Evolutionary conservation across 805 yeast species (phyloP).

Genomic region (Ogataea methylovora): DNA sequence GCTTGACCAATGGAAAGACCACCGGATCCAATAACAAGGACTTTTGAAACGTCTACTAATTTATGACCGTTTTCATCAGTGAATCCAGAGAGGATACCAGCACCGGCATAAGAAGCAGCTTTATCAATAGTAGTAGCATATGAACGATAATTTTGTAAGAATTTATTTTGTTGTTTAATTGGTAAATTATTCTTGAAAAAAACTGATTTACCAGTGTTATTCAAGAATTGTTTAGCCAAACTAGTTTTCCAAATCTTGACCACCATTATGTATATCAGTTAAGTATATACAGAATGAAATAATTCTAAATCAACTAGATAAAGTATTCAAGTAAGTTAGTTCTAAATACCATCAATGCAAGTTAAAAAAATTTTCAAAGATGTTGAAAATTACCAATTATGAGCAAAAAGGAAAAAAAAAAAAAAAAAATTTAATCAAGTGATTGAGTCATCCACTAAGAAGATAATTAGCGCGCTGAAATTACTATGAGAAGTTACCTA

Average conservation of each 20-base stretch:
- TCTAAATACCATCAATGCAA: too few relatives aligned
- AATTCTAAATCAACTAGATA: too few relatives aligned
- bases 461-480: constrained; percentile 1
- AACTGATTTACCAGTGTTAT: too few relatives aligned
- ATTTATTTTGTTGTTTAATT: too few relatives aligned
- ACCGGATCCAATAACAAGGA: constrained; percentile 92
- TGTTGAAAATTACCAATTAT: not conserved
- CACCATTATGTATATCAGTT: too few relatives aligned
- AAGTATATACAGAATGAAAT: too few relatives aligned
- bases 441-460: not conserved
- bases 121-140: constrained; percentile 19
- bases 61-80: constrained; percentile 53
- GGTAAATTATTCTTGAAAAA: too few relatives aligned
- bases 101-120: constrained; percentile 49
- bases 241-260: too few relatives aligned
- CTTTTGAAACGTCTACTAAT: constrained; percentile 79
- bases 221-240: too few relatives aligned
- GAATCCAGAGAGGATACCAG: constrained; percentile 48
- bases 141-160: too few relatives aligned
- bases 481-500: not conserved
- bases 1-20: constrained; percentile 98
- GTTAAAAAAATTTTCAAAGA: not conserved
- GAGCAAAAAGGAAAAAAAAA: not conserved
- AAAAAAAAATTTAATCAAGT: not conserved
- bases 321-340: too few relatives aligned